Evolutionary conservation across 768 basidiomycete genomes (phyloP).

Genomic region (Rubroboletus satanas): DNA sequence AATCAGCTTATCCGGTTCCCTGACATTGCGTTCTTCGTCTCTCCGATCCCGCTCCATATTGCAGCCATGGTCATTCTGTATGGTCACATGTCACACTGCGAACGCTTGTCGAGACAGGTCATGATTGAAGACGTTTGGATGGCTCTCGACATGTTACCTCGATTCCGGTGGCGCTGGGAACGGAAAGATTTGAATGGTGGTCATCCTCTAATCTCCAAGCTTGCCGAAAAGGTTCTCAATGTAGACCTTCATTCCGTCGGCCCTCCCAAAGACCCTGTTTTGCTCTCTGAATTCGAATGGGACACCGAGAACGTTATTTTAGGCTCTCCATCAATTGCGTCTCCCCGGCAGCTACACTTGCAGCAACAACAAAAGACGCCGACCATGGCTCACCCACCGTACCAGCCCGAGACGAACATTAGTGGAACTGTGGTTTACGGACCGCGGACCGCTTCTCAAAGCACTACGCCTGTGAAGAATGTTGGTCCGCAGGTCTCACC

Average conservation of each 20-base stretch:
- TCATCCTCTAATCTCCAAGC: conserved; percentile 78
- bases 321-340: conserved; percentile 22
- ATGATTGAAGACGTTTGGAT: conserved; percentile 83
- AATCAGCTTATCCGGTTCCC: conserved; percentile 81
- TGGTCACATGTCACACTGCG: conserved; percentile 78
- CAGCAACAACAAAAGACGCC: conserved; percentile 37
- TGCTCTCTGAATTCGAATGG: conserved; percentile 45
- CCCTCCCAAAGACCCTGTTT: conserved; percentile 37
- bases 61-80: conserved; percentile 90
- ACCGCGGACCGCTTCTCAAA: conserved; percentile 24
- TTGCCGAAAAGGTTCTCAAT: conserved; percentile 77
- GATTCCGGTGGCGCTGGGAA: conserved; percentile 91
- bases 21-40: conserved; percentile 84
- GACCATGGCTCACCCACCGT: conserved; percentile 31
- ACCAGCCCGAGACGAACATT: conserved; percentile 30
- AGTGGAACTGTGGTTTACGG: conserved; percentile 26
- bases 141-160: conserved; percentile 83
- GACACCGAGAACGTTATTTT: conserved; percentile 37
- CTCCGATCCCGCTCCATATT: conserved; percentile 84
- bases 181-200: conserved; percentile 76
- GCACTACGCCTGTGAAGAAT: conserved; percentile 29
- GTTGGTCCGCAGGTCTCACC: conserved; percentile 17
- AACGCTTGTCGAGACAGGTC: conserved; percentile 56
- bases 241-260: conserved; percentile 61
- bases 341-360: conserved; percentile 26